phyloP scores from a whole-genome alignment of 192 early-diverging fungal genomes.

The Podochytrium sp. region DNA sequence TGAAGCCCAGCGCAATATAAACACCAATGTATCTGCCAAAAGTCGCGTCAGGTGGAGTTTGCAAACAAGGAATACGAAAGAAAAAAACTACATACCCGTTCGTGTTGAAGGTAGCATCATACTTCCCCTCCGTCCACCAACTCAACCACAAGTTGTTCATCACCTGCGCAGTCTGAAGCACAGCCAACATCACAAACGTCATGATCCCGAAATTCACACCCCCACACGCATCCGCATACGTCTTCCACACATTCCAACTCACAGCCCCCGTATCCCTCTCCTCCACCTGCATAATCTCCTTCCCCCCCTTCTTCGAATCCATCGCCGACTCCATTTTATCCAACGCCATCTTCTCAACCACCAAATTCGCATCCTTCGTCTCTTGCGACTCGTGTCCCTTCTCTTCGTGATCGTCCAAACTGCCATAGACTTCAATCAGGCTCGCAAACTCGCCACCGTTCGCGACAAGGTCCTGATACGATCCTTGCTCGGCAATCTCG shows the following conservation, averaged over 20 bases:
- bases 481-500: constrained; percentile 68
- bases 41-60: too few relatives aligned
- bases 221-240: constrained; percentile 18
- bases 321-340: neutral
- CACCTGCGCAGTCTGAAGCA: constrained; percentile 48
- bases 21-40: constrained; percentile 71
- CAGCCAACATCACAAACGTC: constrained; percentile 26
- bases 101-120: constrained; percentile 22
- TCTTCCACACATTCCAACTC: constrained; percentile 35
- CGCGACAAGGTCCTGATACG: constrained; percentile 62
- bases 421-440: constrained; percentile 66
- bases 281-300: constrained; percentile 79
- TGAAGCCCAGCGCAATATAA: constrained; percentile 62
- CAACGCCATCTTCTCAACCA: neutral
- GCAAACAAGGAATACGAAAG: too few relatives aligned
- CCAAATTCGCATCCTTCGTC: constrained; percentile 17
- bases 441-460: constrained; percentile 61
- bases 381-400: constrained; percentile 37
- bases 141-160: constrained; percentile 50
- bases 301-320: constrained; percentile 6
- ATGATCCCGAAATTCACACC: neutral
- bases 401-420: constrained; percentile 57
- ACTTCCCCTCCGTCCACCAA: constrained; percentile 35
- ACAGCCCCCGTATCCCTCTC: constrained; percentile 77
- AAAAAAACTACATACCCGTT: too few relatives aligned